Percentiles rank a stretch among this genome's conserved stretches.
Evolutionary conservation across 2,329 filamentous ascomycete genomes (phyloP).

Genomic region (Ascochyta rabiei): DNA sequence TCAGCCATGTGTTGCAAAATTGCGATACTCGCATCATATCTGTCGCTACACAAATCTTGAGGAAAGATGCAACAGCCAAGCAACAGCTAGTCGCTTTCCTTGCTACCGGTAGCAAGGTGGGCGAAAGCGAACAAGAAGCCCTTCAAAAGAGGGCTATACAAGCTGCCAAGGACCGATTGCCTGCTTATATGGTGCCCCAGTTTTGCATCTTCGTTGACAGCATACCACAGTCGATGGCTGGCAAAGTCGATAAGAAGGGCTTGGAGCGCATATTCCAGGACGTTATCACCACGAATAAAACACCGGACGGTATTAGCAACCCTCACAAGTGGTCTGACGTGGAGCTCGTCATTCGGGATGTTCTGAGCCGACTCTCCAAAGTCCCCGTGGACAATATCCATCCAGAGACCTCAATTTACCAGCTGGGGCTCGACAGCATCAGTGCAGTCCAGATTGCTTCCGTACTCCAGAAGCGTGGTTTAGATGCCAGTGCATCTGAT

Average conservation of each 20-base stretch:
- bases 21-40: conserved; percentile 27
- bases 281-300: conserved; percentile 10
- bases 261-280: conserved; percentile 39
- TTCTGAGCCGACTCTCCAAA: conserved; percentile 65
- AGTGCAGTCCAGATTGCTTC: conserved; percentile 79
- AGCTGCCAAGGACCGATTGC: conserved; percentile 31
- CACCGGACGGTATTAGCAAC: not conserved
- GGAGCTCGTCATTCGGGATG: conserved; percentile 61
- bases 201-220: conserved; percentile 41
- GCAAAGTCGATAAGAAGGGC: conserved; percentile 49
- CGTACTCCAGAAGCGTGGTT: conserved; percentile 65
- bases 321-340: conserved; percentile 55
- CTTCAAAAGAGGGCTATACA: conserved; percentile 29
- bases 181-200: conserved; percentile 48
- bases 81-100: conserved; percentile 48
- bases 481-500: conserved; percentile 69
- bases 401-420: conserved; percentile 75
- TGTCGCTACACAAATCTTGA: conserved; percentile 43
- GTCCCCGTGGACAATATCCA: conserved; percentile 58
- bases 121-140: conserved; percentile 14
- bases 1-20: conserved; percentile 39
- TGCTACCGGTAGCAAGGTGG: conserved; percentile 1
- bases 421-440: conserved; percentile 90
- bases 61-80: conserved; percentile 30
- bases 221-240: conserved; percentile 48